phyloP scores from a whole-genome alignment of 805 yeast species.

The Scheffersomyces spartinae region DNA sequence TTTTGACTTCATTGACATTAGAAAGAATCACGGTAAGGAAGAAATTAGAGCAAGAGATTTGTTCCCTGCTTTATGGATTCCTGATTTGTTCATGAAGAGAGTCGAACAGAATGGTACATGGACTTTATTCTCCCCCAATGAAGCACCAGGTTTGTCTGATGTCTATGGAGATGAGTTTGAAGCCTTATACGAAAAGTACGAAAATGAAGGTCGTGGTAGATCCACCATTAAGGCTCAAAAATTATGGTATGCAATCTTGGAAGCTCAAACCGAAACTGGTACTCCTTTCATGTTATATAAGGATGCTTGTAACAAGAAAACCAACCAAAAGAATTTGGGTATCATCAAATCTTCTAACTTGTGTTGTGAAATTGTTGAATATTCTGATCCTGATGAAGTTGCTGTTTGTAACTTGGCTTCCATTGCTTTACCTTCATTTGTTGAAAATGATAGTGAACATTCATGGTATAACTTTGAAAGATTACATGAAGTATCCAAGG shows the following conservation, averaged over 20 bases:
- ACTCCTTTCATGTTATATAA: slow-evolving; percentile 55
- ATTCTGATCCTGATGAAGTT: slow-evolving; percentile 45
- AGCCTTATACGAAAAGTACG: slow-evolving; percentile 39
- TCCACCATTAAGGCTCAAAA: slow-evolving; percentile 45
- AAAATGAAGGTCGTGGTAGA: slow-evolving; percentile 38
- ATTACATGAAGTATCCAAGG: slow-evolving; percentile 43
- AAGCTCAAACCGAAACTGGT: slow-evolving; percentile 56
- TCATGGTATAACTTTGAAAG: slow-evolving; percentile 44
- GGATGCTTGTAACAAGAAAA: slow-evolving; percentile 48
- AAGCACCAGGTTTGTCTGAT: slow-evolving; percentile 46
- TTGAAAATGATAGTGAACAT: slow-evolving; percentile 29
- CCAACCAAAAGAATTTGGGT: slow-evolving; percentile 52
- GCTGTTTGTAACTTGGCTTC: slow-evolving; percentile 56
- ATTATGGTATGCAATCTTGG: slow-evolving; percentile 49
- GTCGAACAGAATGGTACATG: slow-evolving; percentile 45
- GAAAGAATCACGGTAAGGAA: slow-evolving; percentile 56
- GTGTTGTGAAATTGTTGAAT: slow-evolving; percentile 55
- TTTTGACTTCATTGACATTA: slow-evolving; percentile 45
- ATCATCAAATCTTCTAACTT: slow-evolving; percentile 48
- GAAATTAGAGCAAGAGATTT: slow-evolving; percentile 53
- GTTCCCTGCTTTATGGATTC: slow-evolving; percentile 54
- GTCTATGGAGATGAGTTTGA: slow-evolving; percentile 46
- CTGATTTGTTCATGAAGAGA: slow-evolving; percentile 51
- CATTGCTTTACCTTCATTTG: slow-evolving; percentile 45
- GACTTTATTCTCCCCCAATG: slow-evolving; percentile 50